Conservation (phyloP, 768 basidiomycete species). For the Russula sp. region DNA sequence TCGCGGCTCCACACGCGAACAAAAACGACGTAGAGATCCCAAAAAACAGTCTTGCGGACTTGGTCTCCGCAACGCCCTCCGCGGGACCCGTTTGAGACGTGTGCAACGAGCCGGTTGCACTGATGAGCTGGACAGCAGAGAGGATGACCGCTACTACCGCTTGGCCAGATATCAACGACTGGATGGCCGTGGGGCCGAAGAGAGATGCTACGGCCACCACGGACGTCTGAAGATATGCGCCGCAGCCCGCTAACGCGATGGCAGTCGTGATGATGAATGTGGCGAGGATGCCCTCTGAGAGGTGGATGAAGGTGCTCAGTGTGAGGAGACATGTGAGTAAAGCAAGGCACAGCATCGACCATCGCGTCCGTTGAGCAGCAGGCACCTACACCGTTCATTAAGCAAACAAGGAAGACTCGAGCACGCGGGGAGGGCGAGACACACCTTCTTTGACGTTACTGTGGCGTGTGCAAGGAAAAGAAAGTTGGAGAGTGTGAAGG, state of each 20-base stretch:
- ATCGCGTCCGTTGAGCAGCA: slow-evolving; percentile 55
- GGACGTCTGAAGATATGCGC: slow-evolving; percentile 74
- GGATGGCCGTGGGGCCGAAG: slow-evolving; percentile 70
- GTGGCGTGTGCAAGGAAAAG: slow-evolving; percentile 74
- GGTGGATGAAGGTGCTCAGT: slow-evolving; percentile 59
- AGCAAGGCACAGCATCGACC: slow-evolving; percentile 50
- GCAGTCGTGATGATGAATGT: slow-evolving; percentile 62
- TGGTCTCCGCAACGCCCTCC: slow-evolving; percentile 55
- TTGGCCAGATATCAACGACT: slow-evolving; percentile 79
- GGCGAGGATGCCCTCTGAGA: slow-evolving; percentile 57
- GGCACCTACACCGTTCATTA: slow-evolving; percentile 45
- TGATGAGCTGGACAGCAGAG: slow-evolving; percentile 69
- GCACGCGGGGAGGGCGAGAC: too few relatives aligned
- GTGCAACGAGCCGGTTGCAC: slow-evolving; percentile 56
- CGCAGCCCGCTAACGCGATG: slow-evolving; percentile 54
- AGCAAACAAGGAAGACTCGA: neutral
- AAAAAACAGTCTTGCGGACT: slow-evolving; percentile 75
- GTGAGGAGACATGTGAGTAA: slow-evolving; percentile 58
- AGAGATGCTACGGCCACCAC: slow-evolving; percentile 75
- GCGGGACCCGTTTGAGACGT: slow-evolving; percentile 26
- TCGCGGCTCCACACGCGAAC: slow-evolving; percentile 49
- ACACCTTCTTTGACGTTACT: slow-evolving; percentile 60
- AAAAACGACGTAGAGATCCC: slow-evolving; percentile 66
- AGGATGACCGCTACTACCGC: slow-evolving; percentile 82
- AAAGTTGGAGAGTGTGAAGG: slow-evolving; percentile 62